phyloP scores from a whole-genome alignment of 2,329 filamentous ascomycete genomes.

The Xylariales sp. region DNA sequence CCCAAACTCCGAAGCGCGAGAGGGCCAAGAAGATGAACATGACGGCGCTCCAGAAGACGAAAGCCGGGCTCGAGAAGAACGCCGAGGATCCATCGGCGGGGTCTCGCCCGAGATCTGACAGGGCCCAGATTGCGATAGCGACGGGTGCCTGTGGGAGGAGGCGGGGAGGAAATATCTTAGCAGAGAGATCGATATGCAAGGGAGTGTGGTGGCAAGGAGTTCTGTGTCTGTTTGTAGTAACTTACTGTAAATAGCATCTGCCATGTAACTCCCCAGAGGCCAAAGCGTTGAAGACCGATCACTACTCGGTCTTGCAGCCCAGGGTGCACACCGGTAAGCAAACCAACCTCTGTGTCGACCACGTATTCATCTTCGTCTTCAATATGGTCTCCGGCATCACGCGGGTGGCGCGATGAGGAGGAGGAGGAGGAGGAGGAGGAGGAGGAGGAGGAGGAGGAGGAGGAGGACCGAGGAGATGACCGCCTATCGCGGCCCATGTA shows the following conservation, averaged over 20 bases:
- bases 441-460: too few species aligned
- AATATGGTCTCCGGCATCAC: too few species aligned
- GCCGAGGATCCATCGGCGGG: constrained; percentile 7
- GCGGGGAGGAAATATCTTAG: too few species aligned
- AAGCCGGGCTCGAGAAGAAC: constrained; percentile 3
- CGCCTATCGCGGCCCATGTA: too few species aligned
- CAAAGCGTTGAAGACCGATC: constrained; percentile 30
- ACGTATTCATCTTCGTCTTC: constrained; percentile 19
- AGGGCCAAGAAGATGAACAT: constrained; percentile 35
- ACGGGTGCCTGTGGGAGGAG: constrained; percentile 27
- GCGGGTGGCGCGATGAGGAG: too few species aligned
- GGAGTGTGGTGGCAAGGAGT: too few species aligned
- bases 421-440: too few species aligned
- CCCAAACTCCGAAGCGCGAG: constrained; percentile 38
- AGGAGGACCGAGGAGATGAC: too few species aligned
- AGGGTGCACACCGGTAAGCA: constrained; percentile 7
- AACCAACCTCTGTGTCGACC: constrained; percentile 11
- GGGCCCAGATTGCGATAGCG: constrained; percentile 26
- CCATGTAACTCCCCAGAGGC: constrained; percentile 36
- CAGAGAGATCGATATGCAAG: too few species aligned
- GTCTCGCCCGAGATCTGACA: constrained; percentile 17
- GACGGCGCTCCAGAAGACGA: constrained; percentile 18
- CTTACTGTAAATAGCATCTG: constrained; percentile 34
- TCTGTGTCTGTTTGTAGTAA: background rate
- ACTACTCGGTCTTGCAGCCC: constrained; percentile 17